phyloP scores from a whole-genome alignment of 106 monocot species.

The Allium fistulosum region DNA sequence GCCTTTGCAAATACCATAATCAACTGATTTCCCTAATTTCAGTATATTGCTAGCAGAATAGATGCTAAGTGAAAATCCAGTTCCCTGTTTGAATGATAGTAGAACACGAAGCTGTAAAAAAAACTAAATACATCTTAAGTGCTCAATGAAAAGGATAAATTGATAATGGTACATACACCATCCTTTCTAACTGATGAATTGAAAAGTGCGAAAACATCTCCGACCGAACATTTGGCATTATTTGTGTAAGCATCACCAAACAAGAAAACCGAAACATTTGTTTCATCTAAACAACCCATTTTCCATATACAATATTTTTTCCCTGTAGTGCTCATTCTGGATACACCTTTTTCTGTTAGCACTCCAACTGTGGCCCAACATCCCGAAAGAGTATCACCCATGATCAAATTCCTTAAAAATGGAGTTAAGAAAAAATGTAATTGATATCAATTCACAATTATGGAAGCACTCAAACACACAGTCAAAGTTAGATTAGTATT shows the following conservation, averaged over 20 bases:
- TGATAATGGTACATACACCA: background rate
- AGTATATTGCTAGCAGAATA: slow-evolving; percentile 60
- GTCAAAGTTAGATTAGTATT: too few species aligned
- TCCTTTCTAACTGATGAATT: slow-evolving; percentile 56
- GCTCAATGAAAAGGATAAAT: background rate
- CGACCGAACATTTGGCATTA: slow-evolving; percentile 41
- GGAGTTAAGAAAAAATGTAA: too few species aligned
- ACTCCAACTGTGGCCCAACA: slow-evolving; percentile 91
- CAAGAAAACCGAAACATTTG: slow-evolving; percentile 69
- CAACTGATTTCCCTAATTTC: slow-evolving; percentile 72
- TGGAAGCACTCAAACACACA: too few species aligned
- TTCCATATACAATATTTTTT: slow-evolving; percentile 78
- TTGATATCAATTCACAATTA: too few species aligned
- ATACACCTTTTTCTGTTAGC: slow-evolving; percentile 57
- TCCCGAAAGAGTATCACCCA: slow-evolving; percentile 62
- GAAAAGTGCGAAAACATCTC: slow-evolving; percentile 74
- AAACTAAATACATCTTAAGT: too few species aligned
- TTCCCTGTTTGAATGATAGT: slow-evolving; percentile 26
- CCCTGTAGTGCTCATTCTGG: slow-evolving; percentile 56
- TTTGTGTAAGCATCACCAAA: slow-evolving; percentile 72
- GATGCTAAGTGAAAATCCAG: slow-evolving; percentile 66
- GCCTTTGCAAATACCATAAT: slow-evolving; percentile 78
- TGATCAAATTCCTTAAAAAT: slow-evolving; percentile 44
- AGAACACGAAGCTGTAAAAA: too few species aligned
- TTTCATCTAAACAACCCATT: slow-evolving; percentile 66